A percentile compares a stretch with the other conserved stretches of the same genome.
Evolutionary conservation across 305 asterid genomes (phyloP).

Genomic region (Fraxinus paxiana): DNA sequence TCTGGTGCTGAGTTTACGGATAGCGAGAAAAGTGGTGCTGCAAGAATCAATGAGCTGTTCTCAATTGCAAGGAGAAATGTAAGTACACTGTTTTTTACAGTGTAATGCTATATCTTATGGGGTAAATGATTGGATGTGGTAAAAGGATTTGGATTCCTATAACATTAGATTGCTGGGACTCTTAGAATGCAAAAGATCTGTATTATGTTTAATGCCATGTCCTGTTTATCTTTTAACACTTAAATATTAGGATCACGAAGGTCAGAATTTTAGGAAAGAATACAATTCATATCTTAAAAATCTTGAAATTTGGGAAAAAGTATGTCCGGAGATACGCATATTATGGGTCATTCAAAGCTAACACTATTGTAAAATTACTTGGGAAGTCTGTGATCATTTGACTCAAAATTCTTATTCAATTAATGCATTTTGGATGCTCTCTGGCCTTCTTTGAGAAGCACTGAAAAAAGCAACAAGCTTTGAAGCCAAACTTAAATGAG

Average conservation of each 20-base stretch:
- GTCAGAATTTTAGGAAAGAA: background rate
- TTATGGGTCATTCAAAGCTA: background rate
- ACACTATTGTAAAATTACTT: background rate
- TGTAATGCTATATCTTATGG: constrained; percentile 20
- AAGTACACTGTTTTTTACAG: constrained; percentile 31
- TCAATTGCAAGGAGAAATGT: constrained; percentile 91
- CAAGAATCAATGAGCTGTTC: constrained; percentile 80
- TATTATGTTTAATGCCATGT: constrained; percentile 6
- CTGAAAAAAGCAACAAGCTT: background rate
- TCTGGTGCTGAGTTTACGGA: constrained; percentile 98
- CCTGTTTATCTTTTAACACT: background rate
- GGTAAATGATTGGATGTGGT: constrained; percentile 13
- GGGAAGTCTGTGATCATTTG: background rate
- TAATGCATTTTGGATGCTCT: background rate
- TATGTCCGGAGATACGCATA: background rate
- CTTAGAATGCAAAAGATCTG: background rate
- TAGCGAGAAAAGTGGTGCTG: constrained; percentile 94
- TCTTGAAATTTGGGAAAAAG: background rate
- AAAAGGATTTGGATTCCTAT: constrained; percentile 1
- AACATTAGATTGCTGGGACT: constrained; percentile 4
- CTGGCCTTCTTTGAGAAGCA: background rate
- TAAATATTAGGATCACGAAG: background rate
- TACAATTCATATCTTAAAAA: background rate
- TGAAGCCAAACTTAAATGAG: background rate
- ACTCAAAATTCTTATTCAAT: background rate